Conservation (phyloP, 2,329 filamentous ascomycete genomes). For the Colletotrichum horii region DNA sequence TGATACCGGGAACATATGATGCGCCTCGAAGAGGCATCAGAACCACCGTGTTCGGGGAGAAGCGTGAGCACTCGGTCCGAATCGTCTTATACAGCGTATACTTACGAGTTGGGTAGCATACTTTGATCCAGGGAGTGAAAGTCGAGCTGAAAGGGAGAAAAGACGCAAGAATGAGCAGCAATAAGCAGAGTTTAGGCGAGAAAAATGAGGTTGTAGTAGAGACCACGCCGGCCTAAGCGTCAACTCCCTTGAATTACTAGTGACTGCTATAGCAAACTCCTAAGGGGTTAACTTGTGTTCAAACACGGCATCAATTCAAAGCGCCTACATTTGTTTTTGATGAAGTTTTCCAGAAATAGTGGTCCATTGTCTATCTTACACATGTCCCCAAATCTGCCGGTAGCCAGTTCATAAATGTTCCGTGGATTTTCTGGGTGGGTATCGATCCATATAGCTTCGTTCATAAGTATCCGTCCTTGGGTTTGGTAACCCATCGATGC, state of each 20-base stretch:
- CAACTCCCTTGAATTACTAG: not conserved
- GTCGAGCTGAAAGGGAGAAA: conserved; percentile 14
- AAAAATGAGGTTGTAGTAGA: not conserved
- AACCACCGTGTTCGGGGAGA: conserved; percentile 49
- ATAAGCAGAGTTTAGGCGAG: not conserved
- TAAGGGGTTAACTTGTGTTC: not conserved
- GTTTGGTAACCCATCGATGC: not conserved
- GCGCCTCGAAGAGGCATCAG: conserved; percentile 40
- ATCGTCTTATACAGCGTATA: not conserved
- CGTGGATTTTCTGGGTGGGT: not conserved
- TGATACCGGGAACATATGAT: conserved; percentile 46
- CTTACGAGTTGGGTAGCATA: conserved; percentile 27
- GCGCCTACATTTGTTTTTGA: not conserved
- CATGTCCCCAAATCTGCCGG: not conserved
- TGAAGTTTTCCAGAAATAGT: not conserved
- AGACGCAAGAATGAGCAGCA: not conserved
- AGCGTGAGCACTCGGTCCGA: conserved; percentile 35
- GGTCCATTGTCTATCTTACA: not conserved
- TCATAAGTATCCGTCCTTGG: not conserved
- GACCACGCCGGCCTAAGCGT: not conserved
- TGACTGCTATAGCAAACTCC: not conserved
- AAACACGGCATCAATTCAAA: not conserved
- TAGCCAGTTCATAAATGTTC: not conserved
- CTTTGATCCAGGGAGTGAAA: conserved; percentile 35
- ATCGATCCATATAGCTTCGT: not conserved